Evolutionary conservation across 106 monocot species (phyloP), one percentile per base, ranked within the genome.

Genomic region (Acanthochlamys bracteata): DNA sequence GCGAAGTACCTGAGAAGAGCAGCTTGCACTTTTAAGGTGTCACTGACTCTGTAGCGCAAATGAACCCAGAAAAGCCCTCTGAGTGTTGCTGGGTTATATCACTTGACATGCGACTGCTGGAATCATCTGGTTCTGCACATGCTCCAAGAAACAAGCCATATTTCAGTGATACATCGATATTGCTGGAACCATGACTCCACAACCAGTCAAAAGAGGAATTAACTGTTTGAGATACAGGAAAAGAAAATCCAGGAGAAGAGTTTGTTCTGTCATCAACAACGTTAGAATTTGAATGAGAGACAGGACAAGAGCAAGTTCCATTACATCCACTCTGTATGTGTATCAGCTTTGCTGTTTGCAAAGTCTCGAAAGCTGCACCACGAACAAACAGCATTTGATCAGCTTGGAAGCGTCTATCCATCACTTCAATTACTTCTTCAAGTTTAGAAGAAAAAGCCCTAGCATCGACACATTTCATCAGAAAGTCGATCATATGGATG

Each of bases 401-500:
- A 27, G 55, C 55, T 60, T 85, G 80, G 67, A 49, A 49, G 9
- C 82, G 84, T 42, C 67, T 73, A 67, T 96, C 91, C 91, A 96
- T 79, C 33, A 65, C 76, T 22, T 88, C 84, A 41, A 78, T 53
- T 20, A 96, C 76, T 21, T 74, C 80, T 13, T 20, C 68, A 22
- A 96, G 53, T 60, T 96, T 91, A 0, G 85, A 80, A 3, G 67
- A 69, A 9, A 88, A 71, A 41, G 85, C 83, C 71, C 91, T 80
- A 0, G 78, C 80, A 39, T 96, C 96, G 0, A 96, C 83, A 71
- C 85, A 91, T 63, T 96, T 96, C 78, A 91, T 88, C 69, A 96
- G 71, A 68, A 88, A 96, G 40, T 91, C 88, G 12, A 91, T 77
- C 96, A 91, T 96, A 60, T 96, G 96, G 73, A 91, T 96, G 21